Evolutionary conservation across 2,329 filamentous ascomycete genomes (phyloP).

Genomic region (Didymella pinodella): DNA sequence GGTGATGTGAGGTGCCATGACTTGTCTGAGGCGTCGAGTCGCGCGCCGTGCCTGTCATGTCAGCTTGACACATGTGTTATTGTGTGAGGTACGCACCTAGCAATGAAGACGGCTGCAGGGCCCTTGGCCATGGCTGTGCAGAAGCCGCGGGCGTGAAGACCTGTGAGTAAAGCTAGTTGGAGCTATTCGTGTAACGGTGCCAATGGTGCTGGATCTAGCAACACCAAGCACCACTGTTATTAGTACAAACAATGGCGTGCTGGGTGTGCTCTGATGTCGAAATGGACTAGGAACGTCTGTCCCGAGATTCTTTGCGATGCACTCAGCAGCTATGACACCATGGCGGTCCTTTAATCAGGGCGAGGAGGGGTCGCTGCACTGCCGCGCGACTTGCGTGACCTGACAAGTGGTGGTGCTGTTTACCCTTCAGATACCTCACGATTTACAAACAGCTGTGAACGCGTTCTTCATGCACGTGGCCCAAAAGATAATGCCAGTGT

Average conservation of each 20-base stretch:
- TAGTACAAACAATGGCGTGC: slow-evolving; percentile 6
- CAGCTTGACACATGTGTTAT: slow-evolving; percentile 22
- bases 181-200: slow-evolving; percentile 13
- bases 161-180: slow-evolving; percentile 17
- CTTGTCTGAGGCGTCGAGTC: slow-evolving; percentile 92
- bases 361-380: slow-evolving; percentile 16
- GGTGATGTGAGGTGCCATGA: slow-evolving; percentile 93
- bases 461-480: slow-evolving; percentile 25
- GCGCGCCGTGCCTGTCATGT: slow-evolving; percentile 77
- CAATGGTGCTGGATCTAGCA: slow-evolving; percentile 6
- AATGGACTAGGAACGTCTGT: slow-evolving; percentile 12
- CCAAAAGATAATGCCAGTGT: slow-evolving; percentile 8
- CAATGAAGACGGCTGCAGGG: slow-evolving; percentile 60
- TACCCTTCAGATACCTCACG: slow-evolving; percentile 11
- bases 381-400: slow-evolving; percentile 20
- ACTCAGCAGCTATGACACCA: slow-evolving; percentile 35
- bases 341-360: slow-evolving; percentile 20
- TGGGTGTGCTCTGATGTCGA: slow-evolving; percentile 6
- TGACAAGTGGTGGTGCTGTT: slow-evolving; percentile 4
- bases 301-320: slow-evolving; percentile 27
- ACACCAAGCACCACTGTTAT: slow-evolving; percentile 1
- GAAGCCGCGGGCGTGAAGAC: slow-evolving; percentile 13
- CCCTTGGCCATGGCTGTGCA: slow-evolving; percentile 52
- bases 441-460: slow-evolving; percentile 10
- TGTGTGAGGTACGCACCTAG: slow-evolving; percentile 49